Conservation (phyloP, 345 rosid genomes). For the Stellera chamaejasme region DNA sequence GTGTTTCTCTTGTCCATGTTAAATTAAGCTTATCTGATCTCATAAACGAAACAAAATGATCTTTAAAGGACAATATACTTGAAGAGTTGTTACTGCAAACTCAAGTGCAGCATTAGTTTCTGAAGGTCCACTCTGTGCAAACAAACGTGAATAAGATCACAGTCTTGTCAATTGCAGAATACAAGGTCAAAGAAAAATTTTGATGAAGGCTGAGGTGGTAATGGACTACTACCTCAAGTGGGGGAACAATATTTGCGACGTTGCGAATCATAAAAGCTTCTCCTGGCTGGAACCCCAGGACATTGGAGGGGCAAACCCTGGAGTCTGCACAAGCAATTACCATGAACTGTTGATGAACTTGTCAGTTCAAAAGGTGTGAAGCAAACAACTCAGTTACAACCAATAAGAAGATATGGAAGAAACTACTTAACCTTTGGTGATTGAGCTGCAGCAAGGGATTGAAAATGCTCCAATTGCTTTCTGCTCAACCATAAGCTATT, state of each 20-base stretch:
- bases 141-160: constrained; percentile 4
- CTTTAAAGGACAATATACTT: constrained; percentile 31
- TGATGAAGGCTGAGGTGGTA: background rate
- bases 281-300: constrained; percentile 89
- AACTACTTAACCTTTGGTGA: constrained; percentile 62
- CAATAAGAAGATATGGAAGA: background rate
- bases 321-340: constrained; percentile 96
- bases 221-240: constrained; percentile 42
- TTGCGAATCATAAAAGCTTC: constrained; percentile 85
- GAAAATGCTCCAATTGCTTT: constrained; percentile 56
- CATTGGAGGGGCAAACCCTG: constrained; percentile 81
- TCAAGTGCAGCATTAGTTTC: constrained; percentile 95
- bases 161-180: constrained; percentile 1
- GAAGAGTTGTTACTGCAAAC: constrained; percentile 71
- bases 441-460: constrained; percentile 64
- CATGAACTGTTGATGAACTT: constrained; percentile 54
- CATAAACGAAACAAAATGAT: background rate
- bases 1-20: background rate
- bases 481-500: constrained; percentile 23
- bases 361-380: constrained; percentile 21
- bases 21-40: background rate
- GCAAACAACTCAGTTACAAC: background rate
- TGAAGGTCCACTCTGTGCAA: constrained; percentile 66
- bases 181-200: background rate
- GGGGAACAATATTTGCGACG: constrained; percentile 89